A percentile compares a stretch with the other conserved stretches of the same genome.
Conservation (phyloP, 1,284 basidiomycete species). For the Cutaneotrichosporon arboriforme region DNA sequence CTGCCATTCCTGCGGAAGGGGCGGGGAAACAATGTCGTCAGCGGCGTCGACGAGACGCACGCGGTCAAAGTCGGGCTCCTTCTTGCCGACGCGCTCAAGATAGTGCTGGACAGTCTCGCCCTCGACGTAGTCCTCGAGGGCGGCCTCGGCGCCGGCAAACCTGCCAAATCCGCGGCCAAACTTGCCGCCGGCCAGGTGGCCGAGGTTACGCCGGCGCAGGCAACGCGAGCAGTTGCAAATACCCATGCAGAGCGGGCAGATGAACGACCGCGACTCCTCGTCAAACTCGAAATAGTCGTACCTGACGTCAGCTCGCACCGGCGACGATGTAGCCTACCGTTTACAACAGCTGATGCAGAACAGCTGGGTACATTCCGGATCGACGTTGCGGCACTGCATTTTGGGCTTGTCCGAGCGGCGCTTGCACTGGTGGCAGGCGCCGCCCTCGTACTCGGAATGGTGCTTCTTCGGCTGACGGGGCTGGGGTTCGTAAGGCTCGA, state of each 20-base stretch:
- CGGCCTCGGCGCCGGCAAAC: not conserved
- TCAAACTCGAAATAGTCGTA: slow-evolving; percentile 44
- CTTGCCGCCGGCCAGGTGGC: slow-evolving; percentile 23
- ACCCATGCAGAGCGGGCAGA: slow-evolving; percentile 41
- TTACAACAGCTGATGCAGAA: slow-evolving; percentile 42
- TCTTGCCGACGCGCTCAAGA: slow-evolving; percentile 23
- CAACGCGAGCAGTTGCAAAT: slow-evolving; percentile 40
- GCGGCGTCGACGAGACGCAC: slow-evolving; percentile 32
- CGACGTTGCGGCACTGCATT: slow-evolving; percentile 41
- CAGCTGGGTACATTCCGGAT: slow-evolving; percentile 27
- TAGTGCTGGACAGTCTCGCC: slow-evolving; percentile 28
- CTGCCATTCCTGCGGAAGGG: slow-evolving; percentile 20
- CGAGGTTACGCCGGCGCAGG: slow-evolving; percentile 32
- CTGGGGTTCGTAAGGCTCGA: no score
- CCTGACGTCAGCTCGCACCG: slow-evolving; percentile 15
- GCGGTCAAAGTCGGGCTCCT: slow-evolving; percentile 29
- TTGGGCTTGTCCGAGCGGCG: slow-evolving; percentile 35
- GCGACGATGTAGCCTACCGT: slow-evolving; percentile 25
- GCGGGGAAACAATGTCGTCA: slow-evolving; percentile 27
- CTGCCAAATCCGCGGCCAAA: not conserved
- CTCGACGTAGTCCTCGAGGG: not conserved
- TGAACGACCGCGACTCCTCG: slow-evolving; percentile 35
- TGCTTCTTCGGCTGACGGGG: not conserved
- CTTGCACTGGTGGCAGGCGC: slow-evolving; percentile 44
- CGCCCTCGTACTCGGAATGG: slow-evolving; percentile 24